Percentiles rank a stretch among this genome's conserved stretches.
Evolutionary conservation across 139 green algal species (phyloP).

Genomic region (Picochlorum costavermella): DNA sequence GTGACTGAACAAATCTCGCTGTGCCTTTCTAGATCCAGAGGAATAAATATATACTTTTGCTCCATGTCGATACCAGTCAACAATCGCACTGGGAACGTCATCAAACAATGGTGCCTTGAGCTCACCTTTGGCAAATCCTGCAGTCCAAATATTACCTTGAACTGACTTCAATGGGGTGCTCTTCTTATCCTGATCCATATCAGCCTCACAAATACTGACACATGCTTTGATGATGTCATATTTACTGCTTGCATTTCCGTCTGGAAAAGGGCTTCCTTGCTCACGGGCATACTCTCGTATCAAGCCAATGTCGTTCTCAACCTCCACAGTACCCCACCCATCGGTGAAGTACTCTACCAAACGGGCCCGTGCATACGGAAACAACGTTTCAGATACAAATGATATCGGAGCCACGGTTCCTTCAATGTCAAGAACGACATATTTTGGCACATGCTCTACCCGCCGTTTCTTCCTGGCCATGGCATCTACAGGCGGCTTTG

Average conservation of each 20-base stretch:
- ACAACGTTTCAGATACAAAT: constrained; percentile 81
- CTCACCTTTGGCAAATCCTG: constrained; percentile 65
- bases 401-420: constrained; percentile 86
- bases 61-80: constrained; percentile 51
- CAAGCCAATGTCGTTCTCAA: constrained; percentile 53
- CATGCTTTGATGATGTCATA: constrained; percentile 5
- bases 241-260: neutral
- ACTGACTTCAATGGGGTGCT: constrained; percentile 42
- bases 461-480: too few species aligned
- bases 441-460: constrained; percentile 8
- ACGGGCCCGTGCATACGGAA: constrained; percentile 62
- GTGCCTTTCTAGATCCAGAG: constrained; percentile 59
- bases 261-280: constrained; percentile 3
- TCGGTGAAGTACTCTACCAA: constrained; percentile 46
- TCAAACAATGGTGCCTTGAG: constrained; percentile 66
- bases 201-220: constrained; percentile 41
- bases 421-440: constrained; percentile 91
- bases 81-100: constrained; percentile 72
- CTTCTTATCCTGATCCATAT: constrained; percentile 70
- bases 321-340: constrained; percentile 51
- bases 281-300: constrained; percentile 50
- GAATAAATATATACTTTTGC: constrained; percentile 95
- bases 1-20: constrained; percentile 54
- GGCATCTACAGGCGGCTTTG: constrained; percentile 11
- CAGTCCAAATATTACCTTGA: constrained; percentile 61